Base-by-base conservation (phyloP, 306 rosid genomes). In the Aeschynomene evenia region DNA sequence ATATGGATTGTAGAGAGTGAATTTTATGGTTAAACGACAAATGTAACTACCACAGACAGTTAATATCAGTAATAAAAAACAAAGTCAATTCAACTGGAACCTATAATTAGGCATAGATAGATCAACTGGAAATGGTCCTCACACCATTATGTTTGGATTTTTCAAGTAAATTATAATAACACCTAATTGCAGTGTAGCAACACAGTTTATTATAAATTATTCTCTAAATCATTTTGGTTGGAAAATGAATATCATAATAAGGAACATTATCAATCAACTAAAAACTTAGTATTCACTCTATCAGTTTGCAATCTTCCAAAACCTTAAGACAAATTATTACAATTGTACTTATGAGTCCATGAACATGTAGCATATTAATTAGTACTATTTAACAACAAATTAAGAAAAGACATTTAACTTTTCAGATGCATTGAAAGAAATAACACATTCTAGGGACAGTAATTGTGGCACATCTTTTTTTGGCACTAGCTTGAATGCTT, bases 311-410 rank as follows among this genome's bases (percentile, higher is more conserved):
- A 15, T 34, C 36, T 46, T 57, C 31, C 79, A 74, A 66, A 74
- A 57, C 72, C 66, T 63, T 1, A 54, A 7, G 21, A 54, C 49
- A 65, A 65, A 56, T 76, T 76, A 56, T 76, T 76, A 68, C 80
- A 75, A 45, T 9, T 57, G 65, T 22, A 68, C 66, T 55, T 54
- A 14, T 7, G 72, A 60, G 40, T 0, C 15, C 66, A 4, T 37
- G 45, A 71, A 72, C 70, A 72, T 13, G 11, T 58, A 52, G 33
- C 75, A 73, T 18, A 59, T 78, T 23, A 63, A 31, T 45, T n/a
- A n/a, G 4, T 45, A 45, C 19, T 15, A 39, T 40, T 46, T 29
- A 63, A 20, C 42, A 61, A 23, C 12, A 18, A 33, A n/a, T n/a
- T n/a, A n/a, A n/a, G n/a, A n/a, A 5, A 73, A 39, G 11, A 50